These are phyloP conservation scores for Aspergillus unguis DNA, from an alignment of 2,329 filamentous ascomycete species.

Conservation along the genomic window DNA sequence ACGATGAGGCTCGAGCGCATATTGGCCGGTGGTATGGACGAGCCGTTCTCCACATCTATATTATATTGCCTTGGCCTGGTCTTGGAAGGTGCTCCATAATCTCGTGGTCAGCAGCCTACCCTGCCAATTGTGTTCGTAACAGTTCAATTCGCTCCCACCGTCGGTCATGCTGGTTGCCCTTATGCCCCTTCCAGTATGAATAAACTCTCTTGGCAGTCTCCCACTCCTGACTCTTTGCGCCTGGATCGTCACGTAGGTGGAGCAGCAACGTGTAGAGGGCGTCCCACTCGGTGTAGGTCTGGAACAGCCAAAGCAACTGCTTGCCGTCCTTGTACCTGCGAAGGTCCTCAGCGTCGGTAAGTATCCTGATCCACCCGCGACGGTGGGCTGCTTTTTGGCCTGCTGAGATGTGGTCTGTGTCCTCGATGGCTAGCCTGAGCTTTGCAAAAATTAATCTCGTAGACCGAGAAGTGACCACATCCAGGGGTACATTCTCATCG, in stretches of 20 bases:
- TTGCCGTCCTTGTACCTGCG: conserved; percentile 13
- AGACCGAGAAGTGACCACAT: conserved; percentile 14
- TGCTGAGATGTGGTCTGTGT: too few species aligned
- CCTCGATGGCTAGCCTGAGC: conserved; percentile 10
- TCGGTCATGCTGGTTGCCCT: neutral
- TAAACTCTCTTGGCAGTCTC: conserved; percentile 12
- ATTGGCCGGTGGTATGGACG: too few species aligned
- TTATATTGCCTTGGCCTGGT: too few species aligned
- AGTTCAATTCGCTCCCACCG: conserved; percentile 18
- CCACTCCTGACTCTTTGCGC: conserved; percentile 11
- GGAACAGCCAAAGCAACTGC: conserved; percentile 22
- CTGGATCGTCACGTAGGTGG: conserved; percentile 14
- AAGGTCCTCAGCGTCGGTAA: conserved; percentile 15
- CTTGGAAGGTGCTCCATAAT: too few species aligned
- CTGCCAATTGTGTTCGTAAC: neutral
- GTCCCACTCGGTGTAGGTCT: conserved; percentile 22
- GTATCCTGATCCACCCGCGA: conserved; percentile 15
- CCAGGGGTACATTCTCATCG: conserved; percentile 15
- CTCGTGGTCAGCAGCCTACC: neutral
- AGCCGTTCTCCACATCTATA: too few species aligned
- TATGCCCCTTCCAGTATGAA: conserved; percentile 13
- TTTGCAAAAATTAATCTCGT: conserved; percentile 16
- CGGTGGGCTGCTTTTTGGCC: too few species aligned
- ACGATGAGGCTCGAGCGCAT: too few species aligned
- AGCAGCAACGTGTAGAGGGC: conserved; percentile 2